phyloP scores from a whole-genome alignment of 2,329 filamentous ascomycete species.

The Colletotrichum tofieldiae region DNA sequence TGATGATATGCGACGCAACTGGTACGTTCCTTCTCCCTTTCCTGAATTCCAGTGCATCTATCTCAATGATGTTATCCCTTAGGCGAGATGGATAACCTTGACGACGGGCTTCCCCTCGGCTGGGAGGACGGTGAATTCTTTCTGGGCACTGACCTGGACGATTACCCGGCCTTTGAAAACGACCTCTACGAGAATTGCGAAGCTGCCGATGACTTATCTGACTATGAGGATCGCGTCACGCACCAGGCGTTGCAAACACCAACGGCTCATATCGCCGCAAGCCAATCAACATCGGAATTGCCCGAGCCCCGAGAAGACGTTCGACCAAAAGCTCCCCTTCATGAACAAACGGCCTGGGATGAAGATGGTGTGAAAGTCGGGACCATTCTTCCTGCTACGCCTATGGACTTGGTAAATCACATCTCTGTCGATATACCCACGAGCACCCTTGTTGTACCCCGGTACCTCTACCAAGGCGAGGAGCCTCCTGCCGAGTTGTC shows the following conservation, averaged over 20 bases:
- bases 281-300: neutral
- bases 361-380: neutral
- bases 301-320: neutral
- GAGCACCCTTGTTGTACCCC: conserved; percentile 30
- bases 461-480: conserved; percentile 46
- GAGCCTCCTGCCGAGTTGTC: conserved; percentile 44
- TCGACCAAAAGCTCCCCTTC: neutral
- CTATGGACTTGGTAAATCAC: neutral
- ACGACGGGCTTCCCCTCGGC: conserved; percentile 4
- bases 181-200: neutral
- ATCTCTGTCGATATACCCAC: conserved; percentile 27
- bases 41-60: neutral
- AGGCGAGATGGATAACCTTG: conserved; percentile 1
- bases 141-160: neutral
- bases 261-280: neutral
- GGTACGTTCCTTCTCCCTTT: neutral
- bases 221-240: neutral
- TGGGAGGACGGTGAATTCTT: neutral
- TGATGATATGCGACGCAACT: neutral
- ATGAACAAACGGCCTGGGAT: neutral
- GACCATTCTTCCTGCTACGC: neutral
- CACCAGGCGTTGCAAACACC: neutral
- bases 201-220: neutral
- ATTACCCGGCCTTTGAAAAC: neutral
- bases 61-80: neutral